Base-by-base conservation (phyloP, 139 green algal species). In the Chlorella sp. region DNA sequence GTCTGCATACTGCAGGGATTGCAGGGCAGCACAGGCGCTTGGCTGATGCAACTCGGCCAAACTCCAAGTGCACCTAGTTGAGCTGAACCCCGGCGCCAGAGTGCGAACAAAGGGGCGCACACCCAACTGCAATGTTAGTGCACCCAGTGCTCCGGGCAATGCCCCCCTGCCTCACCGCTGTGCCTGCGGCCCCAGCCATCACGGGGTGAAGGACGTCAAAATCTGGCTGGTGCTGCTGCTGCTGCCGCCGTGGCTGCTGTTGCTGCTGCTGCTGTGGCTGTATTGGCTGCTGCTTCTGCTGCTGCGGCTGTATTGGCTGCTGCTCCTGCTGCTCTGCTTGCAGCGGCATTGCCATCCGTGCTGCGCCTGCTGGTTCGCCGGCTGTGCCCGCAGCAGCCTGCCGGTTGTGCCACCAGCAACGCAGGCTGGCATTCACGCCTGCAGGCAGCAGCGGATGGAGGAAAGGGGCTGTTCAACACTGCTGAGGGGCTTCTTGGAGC, bases 391-490 rank as follows among this genome's bases (percentile, higher is more conserved):
- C 51, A 23, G 51, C 51, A 4, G 3, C 12, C 74, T 81, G 74
- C 20, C 74, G 74, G 17, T 51, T 57, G 55, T 56, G 74, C 74
- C 74, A 81, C 74, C 74, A 81, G 74, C 32, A 68, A 11, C 55
- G 74, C 34, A 81, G 47, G 20, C 74, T 26, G 32, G 74, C 32
- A 28, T 78, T 47, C 39, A 78, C 70, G 26, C 70, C 70, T 78
- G 26, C 70, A 78, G 20, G 64, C 44, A 51, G n/a, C n/a, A n/a
- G n/a, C n/a, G n/a, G n/a, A n/a, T n/a, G n/a, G n/a, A n/a, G n/a
- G n/a, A n/a, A n/a, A n/a, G n/a, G n/a, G n/a, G n/a, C n/a, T n/a
- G n/a, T n/a, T n/a, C n/a, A n/a, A n/a, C n/a, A n/a, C n/a, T n/a
- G n/a, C n/a, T n/a, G n/a, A n/a, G n/a, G n/a, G n/a, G n/a, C n/a